Percentiles rank a stretch among this genome's conserved stretches.
These are phyloP conservation scores for Chytriomyces confervae DNA, from an alignment of 192 early-diverging fungal species.

Conservation along the genomic window DNA sequence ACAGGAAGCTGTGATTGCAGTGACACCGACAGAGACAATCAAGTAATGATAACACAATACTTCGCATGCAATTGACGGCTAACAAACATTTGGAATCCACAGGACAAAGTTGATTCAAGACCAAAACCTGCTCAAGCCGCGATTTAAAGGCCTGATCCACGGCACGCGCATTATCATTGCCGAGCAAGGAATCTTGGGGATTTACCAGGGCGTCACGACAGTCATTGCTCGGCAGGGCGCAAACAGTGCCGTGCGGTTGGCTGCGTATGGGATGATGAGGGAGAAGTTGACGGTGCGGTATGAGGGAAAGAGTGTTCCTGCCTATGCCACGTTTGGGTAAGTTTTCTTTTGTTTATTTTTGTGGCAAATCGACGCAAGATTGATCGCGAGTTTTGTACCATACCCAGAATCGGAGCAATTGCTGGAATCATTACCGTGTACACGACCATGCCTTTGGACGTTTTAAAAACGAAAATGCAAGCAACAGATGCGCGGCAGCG, in stretches of 20 bases:
- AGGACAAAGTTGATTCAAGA: slow-evolving; percentile 96
- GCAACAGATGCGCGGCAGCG: slow-evolving; percentile 69
- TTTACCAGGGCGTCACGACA: slow-evolving; percentile 89
- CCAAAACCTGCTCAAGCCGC: slow-evolving; percentile 71
- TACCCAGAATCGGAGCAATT: slow-evolving; percentile 67
- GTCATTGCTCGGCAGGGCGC: slow-evolving; percentile 96
- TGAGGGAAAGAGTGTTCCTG: slow-evolving; percentile 49
- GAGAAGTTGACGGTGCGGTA: slow-evolving; percentile 51
- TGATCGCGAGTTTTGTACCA: slow-evolving; percentile 54
- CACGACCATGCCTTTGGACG: slow-evolving; percentile 95
- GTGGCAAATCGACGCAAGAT: not conserved
- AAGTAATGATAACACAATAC: slow-evolving; percentile 70
- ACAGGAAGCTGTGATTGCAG: slow-evolving; percentile 81
- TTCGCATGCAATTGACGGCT: not conserved
- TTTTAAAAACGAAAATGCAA: slow-evolving; percentile 98
- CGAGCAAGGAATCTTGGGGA: slow-evolving; percentile 76
- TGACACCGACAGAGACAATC: slow-evolving; percentile 91
- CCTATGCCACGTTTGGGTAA: slow-evolving; percentile 54
- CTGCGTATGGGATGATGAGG: slow-evolving; percentile 81
- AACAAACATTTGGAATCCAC: not conserved
- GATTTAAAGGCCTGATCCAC: slow-evolving; percentile 81
- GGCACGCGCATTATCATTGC: slow-evolving; percentile 71
- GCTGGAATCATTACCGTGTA: slow-evolving; percentile 95
- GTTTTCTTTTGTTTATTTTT: slow-evolving; percentile 18
- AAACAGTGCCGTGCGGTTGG: slow-evolving; percentile 91